Base-by-base conservation (phyloP, 306 rosid species). In the Begonia peltatifolia region DNA sequence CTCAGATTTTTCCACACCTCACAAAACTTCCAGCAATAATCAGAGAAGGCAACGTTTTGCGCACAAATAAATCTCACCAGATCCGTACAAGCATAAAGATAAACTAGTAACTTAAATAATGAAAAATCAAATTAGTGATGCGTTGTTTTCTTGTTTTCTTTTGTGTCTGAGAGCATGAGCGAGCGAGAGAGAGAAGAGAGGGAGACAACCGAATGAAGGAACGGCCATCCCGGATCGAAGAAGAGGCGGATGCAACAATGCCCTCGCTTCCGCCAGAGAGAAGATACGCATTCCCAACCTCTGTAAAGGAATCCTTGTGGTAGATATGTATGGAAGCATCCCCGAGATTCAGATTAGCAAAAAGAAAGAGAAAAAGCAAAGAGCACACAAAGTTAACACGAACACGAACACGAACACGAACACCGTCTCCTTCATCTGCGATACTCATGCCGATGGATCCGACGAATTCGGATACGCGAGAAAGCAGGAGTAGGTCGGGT, bases 261-360 rank as follows among this genome's bases (percentile, higher is more conserved):
- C 92, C 97, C 76, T 90, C 97, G 65, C 97, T 90, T 54, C 97
- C 97, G 52, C 94, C 95, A 74, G 95, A 75, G 74, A 90, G 84
- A 70, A 90, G 95, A 65, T 70, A 78, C 52, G 94, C 71, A 62
- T 83, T 90, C 62, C 95, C 95, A 46, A 90, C 77, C 30, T 90
- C 97, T 42, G 16, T 59, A 75, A 90, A 90, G 30, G 68, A 16
- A 44, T 83, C 73, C 17, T 63, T 66, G 59, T 73, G 46, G 79
- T 90, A 90, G 79, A 70, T 43, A 66, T 90, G 97, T 43, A 85
- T 78, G 16, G 97, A 90, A 6, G 97, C 97, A 43, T 69, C 46
- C 52, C 74, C 23, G 0, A 71, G 64, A 49, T 74, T 42, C 18
- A 63, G 9, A 25, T 54, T 11, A 52, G 59, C 54, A 14, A 71